phyloP scores from a whole-genome alignment of 805 yeast genomes.

The Kockiozyma suomiensis region DNA sequence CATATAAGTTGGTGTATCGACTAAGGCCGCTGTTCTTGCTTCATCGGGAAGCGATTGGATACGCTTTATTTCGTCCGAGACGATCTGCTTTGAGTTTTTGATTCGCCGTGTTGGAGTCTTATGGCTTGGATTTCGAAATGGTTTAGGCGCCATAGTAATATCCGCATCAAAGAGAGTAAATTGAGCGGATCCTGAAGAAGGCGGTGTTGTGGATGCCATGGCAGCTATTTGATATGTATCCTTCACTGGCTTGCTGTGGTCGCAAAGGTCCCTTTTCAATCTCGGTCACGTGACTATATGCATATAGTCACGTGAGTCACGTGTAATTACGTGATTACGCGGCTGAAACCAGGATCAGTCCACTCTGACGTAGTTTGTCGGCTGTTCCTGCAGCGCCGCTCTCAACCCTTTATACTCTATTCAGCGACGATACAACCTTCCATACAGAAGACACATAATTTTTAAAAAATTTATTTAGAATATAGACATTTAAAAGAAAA shows the following conservation, averaged over 20 bases:
- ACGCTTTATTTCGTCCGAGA: conserved; percentile 77
- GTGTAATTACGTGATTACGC: no score
- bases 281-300: no score
- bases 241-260: no score
- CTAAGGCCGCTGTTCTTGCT: conserved; percentile 38
- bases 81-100: conserved; percentile 71
- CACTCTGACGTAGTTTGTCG: conserved; percentile 3
- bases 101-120: conserved; percentile 61
- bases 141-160: conserved; percentile 32
- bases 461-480: neutral
- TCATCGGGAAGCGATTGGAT: conserved; percentile 45
- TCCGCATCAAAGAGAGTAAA: conserved; percentile 37
- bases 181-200: conserved; percentile 3
- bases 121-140: conserved; percentile 60
- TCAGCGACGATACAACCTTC: neutral
- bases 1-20: conserved; percentile 60
- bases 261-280: no score
- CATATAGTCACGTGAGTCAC: neutral
- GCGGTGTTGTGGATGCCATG: conserved; percentile 9
- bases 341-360: conserved; percentile 6
- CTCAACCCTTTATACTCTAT: neutral
- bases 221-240: no score
- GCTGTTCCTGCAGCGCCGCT: neutral
- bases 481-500: neutral
- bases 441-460: neutral